Percentiles rank a stretch among this genome's conserved stretches.
Conservation (phyloP, 2,329 filamentous ascomycete genomes). For the Dactylellina leptospora region DNA sequence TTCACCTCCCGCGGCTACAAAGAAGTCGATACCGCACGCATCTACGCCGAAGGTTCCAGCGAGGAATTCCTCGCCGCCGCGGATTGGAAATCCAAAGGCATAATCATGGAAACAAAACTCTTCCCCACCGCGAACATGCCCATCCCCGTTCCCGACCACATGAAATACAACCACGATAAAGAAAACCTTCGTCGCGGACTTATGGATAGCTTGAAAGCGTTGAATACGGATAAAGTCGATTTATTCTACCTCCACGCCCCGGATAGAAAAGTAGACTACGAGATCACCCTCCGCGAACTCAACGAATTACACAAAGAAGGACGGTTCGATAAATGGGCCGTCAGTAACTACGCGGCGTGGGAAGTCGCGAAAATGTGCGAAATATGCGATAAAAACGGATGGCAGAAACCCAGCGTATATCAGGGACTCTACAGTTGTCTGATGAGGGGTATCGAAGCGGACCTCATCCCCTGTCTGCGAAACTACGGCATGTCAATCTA, state of each 20-base stretch:
- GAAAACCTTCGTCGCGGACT: conserved; percentile 21
- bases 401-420: conserved; percentile 84
- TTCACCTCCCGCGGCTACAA: conserved; percentile 32
- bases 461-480: conserved; percentile 76
- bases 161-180: conserved; percentile 25
- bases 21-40: conserved; percentile 42
- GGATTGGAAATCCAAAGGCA: conserved; percentile 7
- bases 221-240: conserved; percentile 65
- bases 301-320: conserved; percentile 85
- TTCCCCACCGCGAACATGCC: conserved; percentile 27
- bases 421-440: conserved; percentile 89
- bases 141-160: background rate
- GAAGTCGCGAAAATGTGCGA: conserved; percentile 87
- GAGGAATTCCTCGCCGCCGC: conserved; percentile 25
- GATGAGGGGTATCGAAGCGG: conserved; percentile 76
- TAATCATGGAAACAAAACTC: conserved; percentile 31
- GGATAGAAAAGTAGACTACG: conserved; percentile 74
- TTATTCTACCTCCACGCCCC: conserved; percentile 80
- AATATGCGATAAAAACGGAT: conserved; percentile 79
- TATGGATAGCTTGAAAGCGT: conserved; percentile 35
- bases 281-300: conserved; percentile 78
- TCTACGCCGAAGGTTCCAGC: conserved; percentile 30
- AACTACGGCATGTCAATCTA: conserved; percentile 82
- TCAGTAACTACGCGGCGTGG: conserved; percentile 86
- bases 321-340: conserved; percentile 80